Evolutionary conservation across 148 eudicot species (phyloP).

Genomic region (Diospyros lotus): DNA sequence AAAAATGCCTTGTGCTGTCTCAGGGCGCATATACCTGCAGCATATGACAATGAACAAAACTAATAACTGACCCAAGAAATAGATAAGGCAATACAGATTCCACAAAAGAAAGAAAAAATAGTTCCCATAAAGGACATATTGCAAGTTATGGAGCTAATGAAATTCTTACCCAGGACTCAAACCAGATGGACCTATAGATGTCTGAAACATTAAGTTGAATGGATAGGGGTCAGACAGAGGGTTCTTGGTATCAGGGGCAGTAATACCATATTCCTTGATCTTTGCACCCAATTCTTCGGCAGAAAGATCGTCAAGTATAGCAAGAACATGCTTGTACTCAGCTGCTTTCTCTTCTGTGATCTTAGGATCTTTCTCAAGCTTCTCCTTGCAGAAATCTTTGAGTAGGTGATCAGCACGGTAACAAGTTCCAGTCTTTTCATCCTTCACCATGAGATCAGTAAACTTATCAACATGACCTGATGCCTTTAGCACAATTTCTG

Average conservation of each 20-base stretch:
- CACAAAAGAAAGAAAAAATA: not conserved
- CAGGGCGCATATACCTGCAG: conserved; percentile 21
- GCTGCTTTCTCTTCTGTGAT: conserved; percentile 59
- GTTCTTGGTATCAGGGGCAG: conserved; percentile 87
- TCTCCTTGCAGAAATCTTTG: conserved; percentile 85
- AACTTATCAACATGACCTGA: conserved; percentile 96
- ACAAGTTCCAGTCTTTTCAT: conserved; percentile 79
- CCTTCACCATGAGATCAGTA: conserved; percentile 96
- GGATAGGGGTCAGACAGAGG: conserved; percentile 85
- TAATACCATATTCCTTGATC: conserved; percentile 81
- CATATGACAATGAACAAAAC: not conserved
- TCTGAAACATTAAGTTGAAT: conserved; percentile 89
- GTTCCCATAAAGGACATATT: not conserved
- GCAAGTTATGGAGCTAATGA: not conserved
- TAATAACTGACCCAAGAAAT: not conserved
- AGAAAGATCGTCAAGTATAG: conserved; percentile 69
- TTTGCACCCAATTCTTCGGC: conserved; percentile 80
- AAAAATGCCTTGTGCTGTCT: conserved; percentile 25
- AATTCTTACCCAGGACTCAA: conserved; percentile 60
- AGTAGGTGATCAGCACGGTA: conserved; percentile 87
- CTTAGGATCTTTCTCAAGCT: conserved; percentile 72
- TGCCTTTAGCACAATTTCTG: conserved; percentile 83
- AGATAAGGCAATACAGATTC: not conserved
- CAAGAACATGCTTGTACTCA: conserved; percentile 70
- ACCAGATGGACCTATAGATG: conserved; percentile 94